These are phyloP conservation scores for Kockovaella imperatae DNA, from an alignment of 768 basidiomycete species.

Conservation along the genomic window DNA sequence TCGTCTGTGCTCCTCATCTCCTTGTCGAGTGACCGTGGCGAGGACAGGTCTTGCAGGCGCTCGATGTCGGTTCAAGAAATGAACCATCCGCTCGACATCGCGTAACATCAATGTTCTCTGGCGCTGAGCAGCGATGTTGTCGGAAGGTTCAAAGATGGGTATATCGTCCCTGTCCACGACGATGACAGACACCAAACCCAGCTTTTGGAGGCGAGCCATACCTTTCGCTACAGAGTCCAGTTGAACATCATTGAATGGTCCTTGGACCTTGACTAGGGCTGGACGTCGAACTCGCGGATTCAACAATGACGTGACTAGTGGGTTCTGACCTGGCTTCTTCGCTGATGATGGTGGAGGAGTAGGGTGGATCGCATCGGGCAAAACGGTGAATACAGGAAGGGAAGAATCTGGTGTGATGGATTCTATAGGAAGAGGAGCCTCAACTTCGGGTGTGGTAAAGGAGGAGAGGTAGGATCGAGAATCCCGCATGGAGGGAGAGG, in stretches of 20 bases:
- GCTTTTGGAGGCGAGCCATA: conserved; percentile 88
- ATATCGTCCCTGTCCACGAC: conserved; percentile 84
- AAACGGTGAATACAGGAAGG: conserved; percentile 1
- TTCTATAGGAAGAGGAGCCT: conserved; percentile 8
- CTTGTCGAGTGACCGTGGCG: conserved; percentile 57
- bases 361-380: conserved; percentile 15
- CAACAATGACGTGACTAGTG: conserved; percentile 51
- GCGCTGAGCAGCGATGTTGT: conserved; percentile 19
- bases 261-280: conserved; percentile 92
- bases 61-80: conserved; percentile 72
- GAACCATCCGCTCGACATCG: conserved; percentile 78
- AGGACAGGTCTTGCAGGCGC: conserved; percentile 80
- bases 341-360: conserved; percentile 35
- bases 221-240: conserved; percentile 89
- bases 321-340: conserved; percentile 39
- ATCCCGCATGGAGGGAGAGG: conserved; percentile 85
- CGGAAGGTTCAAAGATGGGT: conserved; percentile 25
- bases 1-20: conserved; percentile 41
- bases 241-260: conserved; percentile 86
- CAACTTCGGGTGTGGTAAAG: conserved; percentile 64
- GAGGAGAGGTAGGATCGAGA: conserved; percentile 81
- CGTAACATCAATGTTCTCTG: conserved; percentile 48
- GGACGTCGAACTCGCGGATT: conserved; percentile 77
- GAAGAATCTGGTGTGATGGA: background rate
- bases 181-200: conserved; percentile 90